Percentiles rank a stretch among this genome's conserved stretches.
These are phyloP conservation scores for Prunus mongolica DNA, from an alignment of 306 rosid genomes.

Conservation along the genomic window DNA sequence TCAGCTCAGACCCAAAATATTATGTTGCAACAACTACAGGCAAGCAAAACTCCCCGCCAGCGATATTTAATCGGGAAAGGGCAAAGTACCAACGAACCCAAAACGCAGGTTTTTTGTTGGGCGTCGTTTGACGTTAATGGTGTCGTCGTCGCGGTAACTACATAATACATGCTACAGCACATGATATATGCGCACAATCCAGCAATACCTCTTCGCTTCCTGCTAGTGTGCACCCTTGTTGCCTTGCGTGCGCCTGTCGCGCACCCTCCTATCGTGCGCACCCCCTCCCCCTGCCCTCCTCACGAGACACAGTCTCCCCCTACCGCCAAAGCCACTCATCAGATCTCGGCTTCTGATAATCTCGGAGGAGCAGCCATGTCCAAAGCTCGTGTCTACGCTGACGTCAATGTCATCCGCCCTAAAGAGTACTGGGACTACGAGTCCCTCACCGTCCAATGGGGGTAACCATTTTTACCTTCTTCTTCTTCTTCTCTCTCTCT, in stretches of 20 bases:
- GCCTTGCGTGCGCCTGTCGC: slow-evolving; percentile 49
- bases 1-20: too few relatives aligned
- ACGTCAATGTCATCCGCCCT: slow-evolving; percentile 76
- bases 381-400: slow-evolving; percentile 81
- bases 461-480: slow-evolving; percentile 33
- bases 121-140: slow-evolving; percentile 13
- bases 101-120: background rate
- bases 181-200: slow-evolving; percentile 42
- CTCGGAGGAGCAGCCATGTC: slow-evolving; percentile 46
- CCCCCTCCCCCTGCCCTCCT: slow-evolving; percentile 17
- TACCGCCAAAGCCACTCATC: background rate
- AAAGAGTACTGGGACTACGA: slow-evolving; percentile 95
- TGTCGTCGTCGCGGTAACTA: slow-evolving; percentile 9
- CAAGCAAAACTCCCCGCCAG: too few relatives aligned
- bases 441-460: slow-evolving; percentile 91
- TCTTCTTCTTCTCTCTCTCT: background rate
- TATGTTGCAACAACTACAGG: too few relatives aligned
- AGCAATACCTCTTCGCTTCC: slow-evolving; percentile 25
- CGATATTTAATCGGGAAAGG: background rate
- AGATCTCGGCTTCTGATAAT: slow-evolving; percentile 2
- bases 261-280: slow-evolving; percentile 56
- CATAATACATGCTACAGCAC: background rate
- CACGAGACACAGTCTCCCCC: background rate
- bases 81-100: background rate
- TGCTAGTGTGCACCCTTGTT: slow-evolving; percentile 51